These are phyloP conservation scores for Thelonectria blattea DNA, from an alignment of 2,329 filamentous ascomycete genomes.

Conservation along the genomic window DNA sequence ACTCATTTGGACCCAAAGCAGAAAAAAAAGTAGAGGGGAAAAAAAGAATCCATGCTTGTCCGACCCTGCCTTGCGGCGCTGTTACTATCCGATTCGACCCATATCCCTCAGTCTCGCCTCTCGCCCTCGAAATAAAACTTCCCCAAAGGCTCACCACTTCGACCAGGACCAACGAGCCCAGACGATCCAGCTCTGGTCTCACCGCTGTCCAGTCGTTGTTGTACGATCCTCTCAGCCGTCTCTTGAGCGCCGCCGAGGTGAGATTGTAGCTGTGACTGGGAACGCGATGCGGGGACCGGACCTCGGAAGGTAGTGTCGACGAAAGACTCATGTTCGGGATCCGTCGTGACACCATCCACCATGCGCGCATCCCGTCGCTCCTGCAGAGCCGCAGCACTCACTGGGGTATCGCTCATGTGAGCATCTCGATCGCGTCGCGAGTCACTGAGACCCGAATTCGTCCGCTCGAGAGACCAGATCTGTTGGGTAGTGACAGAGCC, in stretches of 20 bases:
- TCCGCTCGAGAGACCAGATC: conserved; percentile 56
- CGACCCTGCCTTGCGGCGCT: conserved; percentile 13
- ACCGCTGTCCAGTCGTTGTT: conserved; percentile 60
- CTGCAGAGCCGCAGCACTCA: conserved; percentile 53
- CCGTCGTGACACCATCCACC: conserved; percentile 69
- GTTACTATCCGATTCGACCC: conserved; percentile 3
- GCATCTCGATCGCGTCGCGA: conserved; percentile 45
- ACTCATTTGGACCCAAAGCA: background rate
- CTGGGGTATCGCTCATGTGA: conserved; percentile 49
- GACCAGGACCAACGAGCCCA: conserved; percentile 52
- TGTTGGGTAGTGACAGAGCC: conserved; percentile 46
- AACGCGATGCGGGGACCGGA: conserved; percentile 53
- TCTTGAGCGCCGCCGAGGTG: conserved; percentile 48
- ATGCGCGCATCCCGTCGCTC: conserved; percentile 67
- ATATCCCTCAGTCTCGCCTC: conserved; percentile 24
- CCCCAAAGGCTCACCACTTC: conserved; percentile 55
- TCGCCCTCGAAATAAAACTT: conserved; percentile 66
- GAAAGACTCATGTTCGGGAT: conserved; percentile 62
- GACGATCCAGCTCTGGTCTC: conserved; percentile 48
- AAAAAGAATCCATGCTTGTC: background rate
- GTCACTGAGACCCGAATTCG: conserved; percentile 59
- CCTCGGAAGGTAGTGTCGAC: conserved; percentile 70
- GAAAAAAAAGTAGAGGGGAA: no score
- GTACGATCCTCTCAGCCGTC: conserved; percentile 68
- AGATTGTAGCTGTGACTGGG: conserved; percentile 32